A percentile compares a stretch with the other conserved stretches of the same genome.
Conservation (phyloP, 768 basidiomycete species). For the Auricularia heimuer region DNA sequence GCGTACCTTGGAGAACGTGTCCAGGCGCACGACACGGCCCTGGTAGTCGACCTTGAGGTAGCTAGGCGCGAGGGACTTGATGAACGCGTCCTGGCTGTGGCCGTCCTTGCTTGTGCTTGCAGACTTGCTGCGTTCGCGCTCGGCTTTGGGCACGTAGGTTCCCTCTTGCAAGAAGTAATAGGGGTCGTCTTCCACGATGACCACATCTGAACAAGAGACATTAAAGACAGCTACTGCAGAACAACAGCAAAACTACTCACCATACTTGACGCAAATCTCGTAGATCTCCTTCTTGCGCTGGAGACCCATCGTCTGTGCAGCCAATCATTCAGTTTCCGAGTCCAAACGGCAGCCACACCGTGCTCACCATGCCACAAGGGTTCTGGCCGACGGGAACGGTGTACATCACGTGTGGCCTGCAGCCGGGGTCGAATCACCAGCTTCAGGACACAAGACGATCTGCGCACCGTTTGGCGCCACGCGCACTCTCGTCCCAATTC, state of each 20-base stretch:
- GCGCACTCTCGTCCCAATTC: slow-evolving; percentile 52
- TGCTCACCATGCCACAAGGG: slow-evolving; percentile 60
- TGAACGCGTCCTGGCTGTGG: slow-evolving; percentile 25
- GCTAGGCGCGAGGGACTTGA: slow-evolving; percentile 49
- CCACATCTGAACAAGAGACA: slow-evolving; percentile 36
- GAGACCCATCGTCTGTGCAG: slow-evolving; percentile 43
- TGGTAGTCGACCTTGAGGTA: slow-evolving; percentile 62
- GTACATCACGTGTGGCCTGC: slow-evolving; percentile 62
- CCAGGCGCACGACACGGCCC: slow-evolving; percentile 75
- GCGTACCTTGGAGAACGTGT: slow-evolving; percentile 65
- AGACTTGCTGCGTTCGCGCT: slow-evolving; percentile 14
- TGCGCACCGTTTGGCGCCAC: slow-evolving; percentile 45
- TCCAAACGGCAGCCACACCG: neutral
- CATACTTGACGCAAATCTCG: slow-evolving; percentile 72
- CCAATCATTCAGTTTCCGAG: neutral
- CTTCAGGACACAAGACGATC: neutral
- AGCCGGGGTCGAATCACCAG: neutral
- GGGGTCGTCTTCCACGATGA: slow-evolving; percentile 79
- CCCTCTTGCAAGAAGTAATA: slow-evolving; percentile 68
- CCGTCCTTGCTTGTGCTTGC: neutral
- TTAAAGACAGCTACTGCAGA: too few relatives aligned
- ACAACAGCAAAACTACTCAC: slow-evolving; percentile 22
- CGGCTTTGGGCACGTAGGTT: slow-evolving; percentile 37
- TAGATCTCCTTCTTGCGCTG: slow-evolving; percentile 71
- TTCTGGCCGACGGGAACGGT: slow-evolving; percentile 79